Percentiles rank a stretch among this genome's conserved stretches.
phyloP scores from a whole-genome alignment of 2,329 filamentous ascomycete genomes.

The Talaromyces pinophilus region DNA sequence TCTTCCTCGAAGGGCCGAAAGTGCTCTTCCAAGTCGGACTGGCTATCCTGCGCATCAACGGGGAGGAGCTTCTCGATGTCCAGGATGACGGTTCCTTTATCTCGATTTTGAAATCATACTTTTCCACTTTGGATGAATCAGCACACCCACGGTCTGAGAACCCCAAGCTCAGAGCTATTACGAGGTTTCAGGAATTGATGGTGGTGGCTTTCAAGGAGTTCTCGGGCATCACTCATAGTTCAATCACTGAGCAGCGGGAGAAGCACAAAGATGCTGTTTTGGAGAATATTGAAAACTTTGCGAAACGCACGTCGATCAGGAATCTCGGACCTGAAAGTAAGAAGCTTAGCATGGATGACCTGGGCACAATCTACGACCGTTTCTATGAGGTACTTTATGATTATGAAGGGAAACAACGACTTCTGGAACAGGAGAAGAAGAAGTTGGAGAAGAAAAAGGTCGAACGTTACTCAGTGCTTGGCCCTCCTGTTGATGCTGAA shows the following conservation, averaged over 20 bases:
- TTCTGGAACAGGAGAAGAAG: conserved; percentile 73
- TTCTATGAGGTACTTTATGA: conserved; percentile 94
- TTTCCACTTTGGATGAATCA: conserved; percentile 88
- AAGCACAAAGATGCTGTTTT: conserved; percentile 95
- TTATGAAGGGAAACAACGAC: conserved; percentile 76
- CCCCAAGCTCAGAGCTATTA: conserved; percentile 88
- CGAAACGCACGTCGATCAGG: conserved; percentile 92
- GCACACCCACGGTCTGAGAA: conserved; percentile 96
- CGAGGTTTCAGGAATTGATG: conserved; percentile 96
- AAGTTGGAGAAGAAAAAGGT: conserved; percentile 63
- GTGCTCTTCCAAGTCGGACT: conserved; percentile 95
- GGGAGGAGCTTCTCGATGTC: conserved; percentile 90
- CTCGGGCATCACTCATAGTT: conserved; percentile 88
- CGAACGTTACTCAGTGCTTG: conserved; percentile 43
- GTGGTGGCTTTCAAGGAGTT: conserved; percentile 99
- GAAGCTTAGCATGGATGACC: conserved; percentile 77
- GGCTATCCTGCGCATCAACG: conserved; percentile 95
- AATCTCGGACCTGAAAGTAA: conserved; percentile 97
- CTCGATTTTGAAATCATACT: conserved; percentile 92
- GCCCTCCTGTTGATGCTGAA: conserved; percentile 63
- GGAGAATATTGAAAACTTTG: conserved; percentile 94
- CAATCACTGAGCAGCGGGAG: conserved; percentile 80
- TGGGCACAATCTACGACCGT: conserved; percentile 87
- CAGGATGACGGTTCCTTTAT: conserved; percentile 96
- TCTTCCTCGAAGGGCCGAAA: conserved; percentile 97